A percentile compares a stretch with the other conserved stretches of the same genome.
These are phyloP conservation scores for Leptodontidium sp. DNA, from an alignment of 2,329 filamentous ascomycete genomes.

Conservation along the genomic window DNA sequence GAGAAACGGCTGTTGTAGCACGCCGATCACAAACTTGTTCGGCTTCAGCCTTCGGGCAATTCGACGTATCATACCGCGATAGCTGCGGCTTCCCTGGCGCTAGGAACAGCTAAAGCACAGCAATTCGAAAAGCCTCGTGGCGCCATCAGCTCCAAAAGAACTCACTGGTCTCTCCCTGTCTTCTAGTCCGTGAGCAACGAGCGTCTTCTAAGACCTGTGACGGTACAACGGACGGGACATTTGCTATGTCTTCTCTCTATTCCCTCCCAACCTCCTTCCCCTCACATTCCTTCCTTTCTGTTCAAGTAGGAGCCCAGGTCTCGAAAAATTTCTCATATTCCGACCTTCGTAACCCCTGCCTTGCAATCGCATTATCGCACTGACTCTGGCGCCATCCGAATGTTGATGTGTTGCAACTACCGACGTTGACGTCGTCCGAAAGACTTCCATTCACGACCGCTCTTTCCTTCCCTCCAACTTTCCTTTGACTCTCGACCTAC, in stretches of 20 bases:
- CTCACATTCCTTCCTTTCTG: background rate
- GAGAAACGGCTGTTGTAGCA: constrained; percentile 4
- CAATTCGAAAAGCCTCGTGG: constrained; percentile 5
- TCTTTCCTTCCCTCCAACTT: background rate
- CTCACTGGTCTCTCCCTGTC: background rate
- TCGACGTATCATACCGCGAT: constrained; percentile 13
- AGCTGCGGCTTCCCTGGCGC: constrained; percentile 14
- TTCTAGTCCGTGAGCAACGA: constrained; percentile 4
- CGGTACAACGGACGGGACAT: constrained; percentile 3
- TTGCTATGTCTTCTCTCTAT: constrained; percentile 9
- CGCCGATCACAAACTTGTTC: background rate
- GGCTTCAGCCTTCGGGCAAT: background rate
- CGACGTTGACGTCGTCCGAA: constrained; percentile 8
- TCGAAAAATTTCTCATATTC: background rate
- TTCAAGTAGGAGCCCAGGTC: background rate
- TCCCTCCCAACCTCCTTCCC: background rate
- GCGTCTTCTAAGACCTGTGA: constrained; percentile 6
- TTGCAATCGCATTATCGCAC: constrained; percentile 1
- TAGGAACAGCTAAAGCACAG: background rate
- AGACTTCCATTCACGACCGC: background rate
- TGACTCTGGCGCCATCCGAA: background rate
- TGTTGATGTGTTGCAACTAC: background rate
- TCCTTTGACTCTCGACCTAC: background rate
- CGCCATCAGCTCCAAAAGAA: constrained; percentile 6
- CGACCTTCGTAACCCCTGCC: background rate